Conservation (phyloP, 495 filamentous ascomycete species). For the Xylaria longipes region DNA sequence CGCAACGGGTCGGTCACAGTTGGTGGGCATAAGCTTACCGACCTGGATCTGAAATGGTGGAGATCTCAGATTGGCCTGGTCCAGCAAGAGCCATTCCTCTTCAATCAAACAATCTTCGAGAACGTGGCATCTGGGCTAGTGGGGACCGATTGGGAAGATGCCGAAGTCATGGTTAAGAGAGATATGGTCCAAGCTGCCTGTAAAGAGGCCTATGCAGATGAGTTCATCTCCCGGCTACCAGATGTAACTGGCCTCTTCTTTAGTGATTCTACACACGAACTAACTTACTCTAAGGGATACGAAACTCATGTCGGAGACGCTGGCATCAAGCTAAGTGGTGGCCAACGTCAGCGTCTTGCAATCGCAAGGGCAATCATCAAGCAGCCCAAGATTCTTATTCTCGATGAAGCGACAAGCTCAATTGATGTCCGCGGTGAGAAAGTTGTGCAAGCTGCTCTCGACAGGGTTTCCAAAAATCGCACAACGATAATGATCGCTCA, state of each 20-base stretch:
- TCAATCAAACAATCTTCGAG: slow-evolving; percentile 69
- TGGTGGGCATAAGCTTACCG: slow-evolving; percentile 59
- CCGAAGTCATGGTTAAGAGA: slow-evolving; percentile 55
- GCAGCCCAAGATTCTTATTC: slow-evolving; percentile 78
- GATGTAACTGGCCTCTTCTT: slow-evolving; percentile 45
- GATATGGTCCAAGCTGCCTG: slow-evolving; percentile 65
- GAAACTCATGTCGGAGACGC: slow-evolving; percentile 66
- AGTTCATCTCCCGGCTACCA: slow-evolving; percentile 65
- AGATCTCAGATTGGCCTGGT: slow-evolving; percentile 69
- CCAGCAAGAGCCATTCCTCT: slow-evolving; percentile 74
- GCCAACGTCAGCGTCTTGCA: slow-evolving; percentile 70
- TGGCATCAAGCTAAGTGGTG: slow-evolving; percentile 66
- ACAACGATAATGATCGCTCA: slow-evolving; percentile 70
- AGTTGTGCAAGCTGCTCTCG: slow-evolving; percentile 64
- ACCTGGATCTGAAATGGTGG: slow-evolving; percentile 67
- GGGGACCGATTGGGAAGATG: slow-evolving; percentile 66
- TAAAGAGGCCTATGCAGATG: slow-evolving; percentile 65
- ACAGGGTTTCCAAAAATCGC: slow-evolving; percentile 59
- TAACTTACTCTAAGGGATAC: slow-evolving; percentile 54
- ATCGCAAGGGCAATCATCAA: slow-evolving; percentile 77
- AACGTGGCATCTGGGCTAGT: slow-evolving; percentile 71
- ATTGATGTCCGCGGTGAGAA: slow-evolving; percentile 64
- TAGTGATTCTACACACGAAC: not conserved
- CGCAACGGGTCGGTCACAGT: slow-evolving; percentile 58
- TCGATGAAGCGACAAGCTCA: slow-evolving; percentile 81